Conservation (phyloP, 768 basidiomycete genomes). For the Russula lepida region DNA sequence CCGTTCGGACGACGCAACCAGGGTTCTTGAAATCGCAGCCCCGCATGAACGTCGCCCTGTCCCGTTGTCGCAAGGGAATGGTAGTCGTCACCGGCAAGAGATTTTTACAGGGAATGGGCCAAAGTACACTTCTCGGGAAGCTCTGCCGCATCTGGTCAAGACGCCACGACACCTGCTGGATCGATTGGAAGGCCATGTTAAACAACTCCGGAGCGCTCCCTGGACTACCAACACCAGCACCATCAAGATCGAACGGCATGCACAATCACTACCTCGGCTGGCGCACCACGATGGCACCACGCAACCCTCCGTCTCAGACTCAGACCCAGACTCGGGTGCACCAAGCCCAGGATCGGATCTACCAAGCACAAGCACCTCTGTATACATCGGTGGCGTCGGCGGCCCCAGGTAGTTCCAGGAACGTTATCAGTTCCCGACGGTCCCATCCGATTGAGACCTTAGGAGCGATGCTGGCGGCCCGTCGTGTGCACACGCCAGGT, state of each 20-base stretch:
- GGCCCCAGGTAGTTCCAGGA: too few species aligned
- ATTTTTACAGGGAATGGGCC: conserved; percentile 32
- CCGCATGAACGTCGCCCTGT: conserved; percentile 37
- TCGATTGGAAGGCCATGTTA: conserved; percentile 19
- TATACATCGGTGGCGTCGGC: too few species aligned
- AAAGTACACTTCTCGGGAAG: conserved; percentile 37
- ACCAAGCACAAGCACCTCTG: too few species aligned
- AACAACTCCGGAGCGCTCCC: background rate
- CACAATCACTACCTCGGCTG: background rate
- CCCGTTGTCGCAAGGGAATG: conserved; percentile 40
- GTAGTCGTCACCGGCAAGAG: conserved; percentile 38
- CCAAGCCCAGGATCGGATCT: too few species aligned
- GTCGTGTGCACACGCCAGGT: too few species aligned
- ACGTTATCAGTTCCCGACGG: too few species aligned
- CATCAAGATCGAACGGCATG: background rate
- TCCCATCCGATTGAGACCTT: too few species aligned
- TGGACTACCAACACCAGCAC: background rate
- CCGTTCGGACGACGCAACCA: conserved; percentile 37
- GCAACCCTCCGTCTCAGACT: background rate
- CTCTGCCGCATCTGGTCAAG: conserved; percentile 27
- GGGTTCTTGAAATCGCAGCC: conserved; percentile 41
- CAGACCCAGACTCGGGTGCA: background rate
- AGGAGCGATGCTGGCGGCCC: too few species aligned
- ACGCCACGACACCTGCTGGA: conserved; percentile 28
- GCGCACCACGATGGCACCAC: background rate